Base-by-base conservation (phyloP, 2,329 filamentous ascomycete genomes). In the Cercospora citrullina region DNA sequence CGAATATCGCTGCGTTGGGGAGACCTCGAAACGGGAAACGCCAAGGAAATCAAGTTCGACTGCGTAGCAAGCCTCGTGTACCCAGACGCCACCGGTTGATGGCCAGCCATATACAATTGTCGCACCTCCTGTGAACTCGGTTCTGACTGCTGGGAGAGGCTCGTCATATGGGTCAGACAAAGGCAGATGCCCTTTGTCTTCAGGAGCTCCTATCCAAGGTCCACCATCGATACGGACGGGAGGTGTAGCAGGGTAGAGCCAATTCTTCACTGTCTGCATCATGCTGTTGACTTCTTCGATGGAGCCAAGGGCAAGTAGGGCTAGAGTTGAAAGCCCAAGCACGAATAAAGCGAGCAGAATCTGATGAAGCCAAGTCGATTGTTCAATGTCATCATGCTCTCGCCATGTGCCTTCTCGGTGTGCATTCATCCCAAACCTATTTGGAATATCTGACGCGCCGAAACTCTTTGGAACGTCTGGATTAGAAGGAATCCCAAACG, bases 141-240 rank as follows among this genome's bases (percentile, higher is more conserved):
- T 36, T 36, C 5, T 36, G 33, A 36, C 33, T 36, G 33, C 12
- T 36, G 33, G 33, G 12, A 36, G 33, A 36, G 12, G 33, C 21
- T 18, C 75, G 88, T 90, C 14, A 14, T 36, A 36, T 16, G 33
- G 33, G 33, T 36, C 33, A 36, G 33, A 36, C 1, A 36, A 36
- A 36, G 33, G 33, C 1, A 36, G 12, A 36, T 14, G 33, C 1
- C 33, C 33, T 36, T 36, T 12, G 14, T 36, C 33, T 36, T 36
- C 33, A 36, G 33, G 33, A 36, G 33, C 33, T 36, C 33, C 33
- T 14, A 12, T 36, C 33, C 33, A 36, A 4, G 33, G 33, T 14
- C 33, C 12, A 5, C 33, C 33, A 14, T 36, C 33, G 33, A 7
- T 39, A 12, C 33, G 33, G 6, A 7, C 4, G 16, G 33, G 33